phyloP scores from a whole-genome alignment of 345 rosid genomes.

The Hypericum perforatum region DNA sequence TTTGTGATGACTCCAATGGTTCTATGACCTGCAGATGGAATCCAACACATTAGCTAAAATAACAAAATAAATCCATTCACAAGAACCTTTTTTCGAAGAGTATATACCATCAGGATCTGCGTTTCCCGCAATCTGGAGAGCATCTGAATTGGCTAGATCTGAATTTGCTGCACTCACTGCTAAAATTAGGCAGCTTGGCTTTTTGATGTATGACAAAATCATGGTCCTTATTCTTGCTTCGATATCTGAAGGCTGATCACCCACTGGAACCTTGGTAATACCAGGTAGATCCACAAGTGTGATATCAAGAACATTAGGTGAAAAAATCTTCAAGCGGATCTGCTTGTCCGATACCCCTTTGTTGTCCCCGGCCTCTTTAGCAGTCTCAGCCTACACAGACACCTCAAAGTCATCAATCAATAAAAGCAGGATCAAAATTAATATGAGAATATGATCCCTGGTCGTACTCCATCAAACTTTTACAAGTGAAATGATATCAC shows the following conservation, averaged over 20 bases:
- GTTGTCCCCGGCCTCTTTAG: slow-evolving; percentile 74
- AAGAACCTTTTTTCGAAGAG: slow-evolving; percentile 20
- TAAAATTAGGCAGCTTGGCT: slow-evolving; percentile 68
- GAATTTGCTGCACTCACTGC: slow-evolving; percentile 93
- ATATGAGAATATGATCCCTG: too few species aligned
- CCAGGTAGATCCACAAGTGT: slow-evolving; percentile 97
- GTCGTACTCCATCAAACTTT: too few species aligned
- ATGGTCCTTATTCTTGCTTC: slow-evolving; percentile 93
- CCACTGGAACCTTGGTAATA: slow-evolving; percentile 90
- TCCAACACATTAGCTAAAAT: slow-evolving; percentile 5
- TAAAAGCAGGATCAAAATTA: too few species aligned
- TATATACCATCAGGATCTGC: slow-evolving; percentile 30
- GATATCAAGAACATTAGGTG: slow-evolving; percentile 90
- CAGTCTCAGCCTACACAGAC: slow-evolving; percentile 61
- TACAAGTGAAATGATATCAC: too few species aligned
- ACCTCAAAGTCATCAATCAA: too few species aligned
- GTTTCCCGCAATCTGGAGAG: slow-evolving; percentile 83
- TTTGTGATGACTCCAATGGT: slow-evolving; percentile 68
- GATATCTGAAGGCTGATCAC: slow-evolving; percentile 90
- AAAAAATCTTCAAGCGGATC: slow-evolving; percentile 74
- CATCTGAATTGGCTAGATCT: slow-evolving; percentile 93
- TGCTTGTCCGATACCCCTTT: slow-evolving; percentile 91
- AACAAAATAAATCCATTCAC: slow-evolving; percentile 42
- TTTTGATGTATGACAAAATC: slow-evolving; percentile 91
- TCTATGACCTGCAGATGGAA: slow-evolving; percentile 37